phyloP scores from a whole-genome alignment of 192 early-diverging fungal genomes.

The Linnemannia zychae region DNA sequence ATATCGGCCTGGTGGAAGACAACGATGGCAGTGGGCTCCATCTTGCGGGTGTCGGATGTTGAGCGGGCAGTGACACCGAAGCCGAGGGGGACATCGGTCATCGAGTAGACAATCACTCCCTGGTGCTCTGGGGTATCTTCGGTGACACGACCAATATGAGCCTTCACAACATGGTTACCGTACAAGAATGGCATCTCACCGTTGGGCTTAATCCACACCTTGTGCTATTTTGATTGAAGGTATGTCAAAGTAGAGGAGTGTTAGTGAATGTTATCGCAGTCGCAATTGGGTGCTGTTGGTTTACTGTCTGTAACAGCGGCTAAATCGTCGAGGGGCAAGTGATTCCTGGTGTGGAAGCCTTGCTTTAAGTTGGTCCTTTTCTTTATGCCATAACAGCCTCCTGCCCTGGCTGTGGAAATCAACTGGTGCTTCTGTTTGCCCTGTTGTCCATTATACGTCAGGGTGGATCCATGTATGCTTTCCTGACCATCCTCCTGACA shows the following conservation, averaged over 20 bases:
- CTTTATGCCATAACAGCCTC: too few species aligned
- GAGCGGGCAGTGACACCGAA: slow-evolving; percentile 98
- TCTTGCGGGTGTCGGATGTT: slow-evolving; percentile 91
- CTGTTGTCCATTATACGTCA: too few species aligned
- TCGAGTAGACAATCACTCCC: slow-evolving; percentile 94
- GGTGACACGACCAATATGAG: slow-evolving; percentile 96
- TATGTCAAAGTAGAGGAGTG: not conserved
- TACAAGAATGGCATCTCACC: slow-evolving; percentile 99
- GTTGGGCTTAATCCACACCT: slow-evolving; percentile 99
- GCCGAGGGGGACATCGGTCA: slow-evolving; percentile 94
- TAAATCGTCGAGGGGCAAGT: too few species aligned
- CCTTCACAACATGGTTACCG: slow-evolving; percentile 98
- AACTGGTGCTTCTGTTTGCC: too few species aligned
- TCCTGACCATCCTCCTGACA: too few species aligned
- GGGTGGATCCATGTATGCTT: too few species aligned
- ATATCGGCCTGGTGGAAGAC: slow-evolving; percentile 99
- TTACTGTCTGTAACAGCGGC: too few species aligned
- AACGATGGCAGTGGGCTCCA: slow-evolving; percentile 94
- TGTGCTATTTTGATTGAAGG: slow-evolving; percentile 73
- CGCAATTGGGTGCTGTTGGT: not conserved
- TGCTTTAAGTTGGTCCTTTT: too few species aligned
- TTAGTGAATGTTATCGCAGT: not conserved
- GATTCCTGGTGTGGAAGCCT: too few species aligned
- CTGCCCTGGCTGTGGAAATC: too few species aligned
- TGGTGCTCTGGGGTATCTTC: slow-evolving; percentile 99